Evolutionary conservation across 2,329 filamentous ascomycete species (phyloP), one percentile per base, ranked within the genome.

Genomic region (Trichoderma aggressivum): DNA sequence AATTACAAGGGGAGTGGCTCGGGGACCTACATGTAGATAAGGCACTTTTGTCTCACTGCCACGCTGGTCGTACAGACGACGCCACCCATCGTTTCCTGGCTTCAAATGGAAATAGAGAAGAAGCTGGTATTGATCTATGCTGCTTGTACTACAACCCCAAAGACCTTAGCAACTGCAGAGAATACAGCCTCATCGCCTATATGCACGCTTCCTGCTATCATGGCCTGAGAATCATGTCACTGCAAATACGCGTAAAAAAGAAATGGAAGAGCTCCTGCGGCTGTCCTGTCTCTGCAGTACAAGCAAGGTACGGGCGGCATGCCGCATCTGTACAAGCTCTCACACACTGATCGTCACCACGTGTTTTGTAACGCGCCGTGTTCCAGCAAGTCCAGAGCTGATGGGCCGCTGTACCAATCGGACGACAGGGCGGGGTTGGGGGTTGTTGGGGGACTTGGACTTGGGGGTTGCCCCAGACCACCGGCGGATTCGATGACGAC

Each of bases 401-500:
- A 59, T 18, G 12, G 16, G 56, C 55, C 56, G 32, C 62, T 28
- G 68, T 70, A 47, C 68, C 68, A 70, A 60, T 70, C 50, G 43
- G 55, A 59, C 56, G n/a, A 8, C 53, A 71, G n/a, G 43, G 63
- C 39, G 56, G 63, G 70, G 61, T 53, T 59, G 24, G n/a, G n/a
- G 58, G 32, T 60, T 34, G 30, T 60, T 60, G 58, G 32, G 58
- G 30, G 32, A 24, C 34, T 59, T 24, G 21, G 32, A 3, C 26
- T 28, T 28, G 39, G 39, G 39, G 64, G 70, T 68, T 71, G 70
- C 70, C 70, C 64, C 62, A 67, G 70, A 68, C 70, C 70, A 56
- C 56, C 47, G 47, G 39, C 39, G 39, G 39, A 59, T 30, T 59
- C 63, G 70, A 71, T 71, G 70, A 71, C 70, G 70, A 67, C 56